These are phyloP conservation scores for Diplodia intermedia DNA, from an alignment of 2,329 filamentous ascomycete genomes.

Conservation along the genomic window DNA sequence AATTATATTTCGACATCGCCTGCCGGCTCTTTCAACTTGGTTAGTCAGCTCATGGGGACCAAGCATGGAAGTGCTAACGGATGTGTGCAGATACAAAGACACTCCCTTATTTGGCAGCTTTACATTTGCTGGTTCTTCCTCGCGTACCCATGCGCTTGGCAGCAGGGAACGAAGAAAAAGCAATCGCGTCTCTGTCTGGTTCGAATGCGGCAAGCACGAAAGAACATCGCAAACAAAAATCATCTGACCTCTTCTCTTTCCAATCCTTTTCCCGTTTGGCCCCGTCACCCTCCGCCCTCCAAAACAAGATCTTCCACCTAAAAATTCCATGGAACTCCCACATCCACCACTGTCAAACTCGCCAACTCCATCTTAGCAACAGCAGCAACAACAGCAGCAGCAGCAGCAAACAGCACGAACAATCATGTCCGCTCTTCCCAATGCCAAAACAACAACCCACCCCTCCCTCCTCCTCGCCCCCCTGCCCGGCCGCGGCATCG, in stretches of 20 bases:
- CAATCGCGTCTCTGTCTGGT: background rate
- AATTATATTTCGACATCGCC: background rate
- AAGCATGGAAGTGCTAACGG: background rate
- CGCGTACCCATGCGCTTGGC: background rate
- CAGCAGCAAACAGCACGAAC: background rate
- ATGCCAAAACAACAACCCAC: background rate
- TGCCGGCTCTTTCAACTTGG: background rate
- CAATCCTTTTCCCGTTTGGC: background rate
- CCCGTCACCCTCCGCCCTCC: background rate
- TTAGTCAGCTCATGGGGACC: background rate
- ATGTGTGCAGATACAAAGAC: background rate
- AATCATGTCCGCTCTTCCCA: background rate
- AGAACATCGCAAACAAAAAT: background rate
- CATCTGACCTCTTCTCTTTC: background rate
- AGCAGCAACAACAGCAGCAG: background rate
- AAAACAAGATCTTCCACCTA: background rate
- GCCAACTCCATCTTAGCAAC: background rate
- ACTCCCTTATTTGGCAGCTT: background rate
- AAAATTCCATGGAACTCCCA: background rate
- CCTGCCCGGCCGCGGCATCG: conserved; percentile 51
- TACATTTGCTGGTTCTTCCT: background rate
- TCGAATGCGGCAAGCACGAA: background rate
- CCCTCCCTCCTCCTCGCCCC: conserved; percentile 37
- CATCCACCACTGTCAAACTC: too few relatives aligned
- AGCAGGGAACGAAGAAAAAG: background rate